Base-by-base conservation (phyloP, 2,329 filamentous ascomycete genomes). In the Xylaria sp. region DNA sequence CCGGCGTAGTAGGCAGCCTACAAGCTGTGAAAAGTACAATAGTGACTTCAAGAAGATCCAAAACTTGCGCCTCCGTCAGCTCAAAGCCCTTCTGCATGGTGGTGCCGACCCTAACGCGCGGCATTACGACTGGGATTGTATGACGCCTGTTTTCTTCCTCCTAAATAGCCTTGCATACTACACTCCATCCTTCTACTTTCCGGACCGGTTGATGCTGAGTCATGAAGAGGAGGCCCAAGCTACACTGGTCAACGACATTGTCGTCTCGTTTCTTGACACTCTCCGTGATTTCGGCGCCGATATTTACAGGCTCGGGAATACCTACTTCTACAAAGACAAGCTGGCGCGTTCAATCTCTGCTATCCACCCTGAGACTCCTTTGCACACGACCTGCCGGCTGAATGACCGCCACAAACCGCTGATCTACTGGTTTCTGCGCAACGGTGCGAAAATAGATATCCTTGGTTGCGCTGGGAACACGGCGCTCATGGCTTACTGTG, bases 401-500 rank as follows among this genome's bases (percentile, higher is more conserved):
- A n/a, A 29, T 0, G 63, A 66, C 27, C 31, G 33, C 3, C 54
- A 66, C n/a, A 68, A 44, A 36, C 66, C 50, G 6, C 17, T 70
- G n/a, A 55, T 68, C 6, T 3, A 53, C 38, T 69, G 67, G 65
- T 62, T 69, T 44, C 11, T 69, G 13, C 31, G 31, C n/a, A 61
- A 67, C 22, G 61, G 64, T 13, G 9, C 33, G 6, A 3, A 49
- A 9, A 62, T 69, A 13, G 31, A 69, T 20, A 31, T 5, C 22
- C 39, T 39, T 7, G 15, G 20, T 22, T 3, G 3, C 5, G 27
- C 29, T 1, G 17, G 15, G 3, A 20, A 22, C n/a, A 66, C 68
- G 3, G 51, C 66, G 0, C 56, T 70, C 17, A 70, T 70, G 66
- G 25, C 17, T 2, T 68, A 66, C 45, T 70, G 65, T 31, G 9